phyloP scores from a whole-genome alignment of 345 rosid genomes.

The Linum tenue region DNA sequence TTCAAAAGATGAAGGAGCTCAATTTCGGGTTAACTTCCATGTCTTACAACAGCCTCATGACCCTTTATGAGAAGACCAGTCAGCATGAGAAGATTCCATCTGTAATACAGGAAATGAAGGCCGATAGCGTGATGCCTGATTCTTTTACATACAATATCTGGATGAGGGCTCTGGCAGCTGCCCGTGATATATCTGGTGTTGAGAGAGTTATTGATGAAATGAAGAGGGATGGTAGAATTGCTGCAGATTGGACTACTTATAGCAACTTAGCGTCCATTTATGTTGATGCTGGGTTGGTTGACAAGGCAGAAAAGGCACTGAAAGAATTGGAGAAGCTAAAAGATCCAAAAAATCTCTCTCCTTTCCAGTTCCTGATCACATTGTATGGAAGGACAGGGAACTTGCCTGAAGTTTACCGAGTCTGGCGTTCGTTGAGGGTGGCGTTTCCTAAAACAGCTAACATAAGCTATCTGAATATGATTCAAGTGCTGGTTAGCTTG shows the following conservation, averaged over 20 bases:
- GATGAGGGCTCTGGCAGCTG: slow-evolving; percentile 91
- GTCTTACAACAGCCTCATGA: slow-evolving; percentile 88
- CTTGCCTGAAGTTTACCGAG: slow-evolving; percentile 65
- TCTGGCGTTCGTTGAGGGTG: slow-evolving; percentile 88
- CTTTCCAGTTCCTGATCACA: slow-evolving; percentile 76
- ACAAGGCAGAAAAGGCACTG: slow-evolving; percentile 72
- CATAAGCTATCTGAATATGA: slow-evolving; percentile 81
- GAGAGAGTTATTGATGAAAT: slow-evolving; percentile 83
- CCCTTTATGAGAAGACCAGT: slow-evolving; percentile 63
- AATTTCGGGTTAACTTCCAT: slow-evolving; percentile 54
- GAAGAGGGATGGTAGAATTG: slow-evolving; percentile 77
- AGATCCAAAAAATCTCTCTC: slow-evolving; percentile 38
- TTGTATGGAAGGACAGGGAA: slow-evolving; percentile 64
- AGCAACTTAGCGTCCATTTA: slow-evolving; percentile 84
- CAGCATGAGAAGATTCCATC: slow-evolving; percentile 55
- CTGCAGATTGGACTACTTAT: slow-evolving; percentile 83
- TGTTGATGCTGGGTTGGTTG: slow-evolving; percentile 52
- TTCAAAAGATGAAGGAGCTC: slow-evolving; percentile 90
- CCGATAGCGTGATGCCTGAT: slow-evolving; percentile 46
- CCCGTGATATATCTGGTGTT: slow-evolving; percentile 55
- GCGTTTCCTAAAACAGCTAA: slow-evolving; percentile 69
- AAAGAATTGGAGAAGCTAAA: slow-evolving; percentile 70
- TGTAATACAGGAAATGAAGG: slow-evolving; percentile 80
- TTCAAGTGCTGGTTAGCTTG: slow-evolving; percentile 72
- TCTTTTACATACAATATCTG: slow-evolving; percentile 69